phyloP scores from a whole-genome alignment of 495 filamentous ascomycete species.

The Aspergillus haitiensis region DNA sequence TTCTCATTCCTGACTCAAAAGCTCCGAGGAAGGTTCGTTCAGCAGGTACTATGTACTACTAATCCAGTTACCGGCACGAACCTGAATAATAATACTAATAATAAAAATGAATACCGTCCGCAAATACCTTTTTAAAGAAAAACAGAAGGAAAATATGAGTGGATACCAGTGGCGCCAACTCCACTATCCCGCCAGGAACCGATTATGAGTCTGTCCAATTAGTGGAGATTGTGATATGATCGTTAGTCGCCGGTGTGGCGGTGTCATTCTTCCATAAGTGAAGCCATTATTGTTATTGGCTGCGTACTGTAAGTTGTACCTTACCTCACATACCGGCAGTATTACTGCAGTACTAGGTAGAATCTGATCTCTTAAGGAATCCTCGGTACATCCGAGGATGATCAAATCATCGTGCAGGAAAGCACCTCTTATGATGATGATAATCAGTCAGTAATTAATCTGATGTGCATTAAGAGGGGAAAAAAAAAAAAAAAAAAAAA shows the following conservation, averaged over 20 bases:
- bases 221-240: background rate
- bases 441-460: too few species aligned
- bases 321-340: too few species aligned
- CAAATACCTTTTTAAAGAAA: background rate
- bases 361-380: too few species aligned
- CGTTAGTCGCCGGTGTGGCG: slow-evolving; percentile 12
- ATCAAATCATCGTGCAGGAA: background rate
- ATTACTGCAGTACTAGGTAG: too few species aligned
- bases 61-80: too few species aligned
- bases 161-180: slow-evolving; percentile 11
- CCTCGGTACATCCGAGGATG: too few species aligned
- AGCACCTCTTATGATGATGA: background rate
- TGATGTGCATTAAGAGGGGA: background rate
- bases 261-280: background rate
- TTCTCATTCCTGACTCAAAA: too few species aligned
- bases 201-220: slow-evolving; percentile 15
- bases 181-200: slow-evolving; percentile 11
- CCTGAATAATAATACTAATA: slow-evolving; percentile 1
- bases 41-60: background rate
- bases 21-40: too few species aligned
- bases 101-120: background rate
- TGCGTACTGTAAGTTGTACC: too few species aligned
- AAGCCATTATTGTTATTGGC: too few species aligned
- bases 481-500: background rate
- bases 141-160: background rate